A percentile compares a stretch with the other conserved stretches of the same genome.
Evolutionary conservation across 2,329 filamentous ascomycete species (phyloP).

Genomic region (Elsinoe perseae): DNA sequence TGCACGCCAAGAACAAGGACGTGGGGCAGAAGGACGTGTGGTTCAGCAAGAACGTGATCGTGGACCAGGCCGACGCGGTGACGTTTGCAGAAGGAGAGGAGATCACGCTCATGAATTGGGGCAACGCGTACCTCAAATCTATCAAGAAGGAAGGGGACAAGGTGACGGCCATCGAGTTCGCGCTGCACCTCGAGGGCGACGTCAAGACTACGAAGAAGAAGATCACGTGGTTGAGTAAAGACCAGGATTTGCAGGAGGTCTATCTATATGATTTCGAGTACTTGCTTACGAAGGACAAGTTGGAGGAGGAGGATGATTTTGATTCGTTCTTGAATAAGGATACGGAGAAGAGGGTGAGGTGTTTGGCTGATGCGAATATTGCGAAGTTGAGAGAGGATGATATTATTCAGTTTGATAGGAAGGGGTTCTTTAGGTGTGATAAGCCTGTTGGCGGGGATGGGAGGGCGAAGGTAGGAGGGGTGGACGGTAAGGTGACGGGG

Average conservation of each 20-base stretch:
- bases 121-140: conserved; percentile 71
- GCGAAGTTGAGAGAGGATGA: conserved; percentile 72
- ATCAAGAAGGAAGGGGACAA: conserved; percentile 45
- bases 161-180: conserved; percentile 65
- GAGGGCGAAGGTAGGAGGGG: conserved; percentile 8
- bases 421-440: conserved; percentile 87
- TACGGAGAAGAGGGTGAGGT: conserved; percentile 67
- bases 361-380: conserved; percentile 74
- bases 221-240: conserved; percentile 80
- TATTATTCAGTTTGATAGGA: conserved; percentile 90
- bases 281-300: conserved; percentile 84
- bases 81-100: conserved; percentile 79
- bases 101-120: conserved; percentile 95
- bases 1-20: conserved; percentile 81
- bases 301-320: conserved; percentile 79
- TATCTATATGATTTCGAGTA: conserved; percentile 94
- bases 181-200: conserved; percentile 86
- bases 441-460: conserved; percentile 36
- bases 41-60: conserved; percentile 64
- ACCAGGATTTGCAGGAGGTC: conserved; percentile 70
- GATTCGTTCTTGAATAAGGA: conserved; percentile 58
- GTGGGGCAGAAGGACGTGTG: conserved; percentile 80
- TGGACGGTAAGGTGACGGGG: conserved; percentile 11
- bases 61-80: conserved; percentile 82
- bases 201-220: conserved; percentile 96